A percentile compares a stretch with the other conserved stretches of the same genome.
Conservation (phyloP, 2,329 filamentous ascomycete genomes). For the Ramichloridium luteum region DNA sequence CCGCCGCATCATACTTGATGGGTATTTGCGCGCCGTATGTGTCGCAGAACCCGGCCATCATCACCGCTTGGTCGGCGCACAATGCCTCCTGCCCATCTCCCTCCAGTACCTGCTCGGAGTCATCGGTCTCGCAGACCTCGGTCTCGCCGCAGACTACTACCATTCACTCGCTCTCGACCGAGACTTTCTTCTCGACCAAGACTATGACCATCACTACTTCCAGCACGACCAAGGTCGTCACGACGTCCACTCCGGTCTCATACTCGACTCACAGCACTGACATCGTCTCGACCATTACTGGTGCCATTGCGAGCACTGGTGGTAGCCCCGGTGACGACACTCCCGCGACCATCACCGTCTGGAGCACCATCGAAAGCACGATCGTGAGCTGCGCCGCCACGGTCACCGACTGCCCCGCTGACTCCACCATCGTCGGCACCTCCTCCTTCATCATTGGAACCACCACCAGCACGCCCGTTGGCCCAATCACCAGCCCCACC, state of each 20-base stretch:
- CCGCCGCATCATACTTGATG: slow-evolving; percentile 72
- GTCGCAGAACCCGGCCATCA: slow-evolving; percentile 68
- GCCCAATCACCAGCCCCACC: slow-evolving; percentile 9
- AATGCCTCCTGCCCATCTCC: slow-evolving; percentile 25
- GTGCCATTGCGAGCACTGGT: neutral
- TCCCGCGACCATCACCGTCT: slow-evolving; percentile 13
- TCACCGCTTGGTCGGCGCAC: slow-evolving; percentile 55
- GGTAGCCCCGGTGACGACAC: too few relatives aligned
- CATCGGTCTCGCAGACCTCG: slow-evolving; percentile 4
- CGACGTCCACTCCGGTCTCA: slow-evolving; percentile 9
- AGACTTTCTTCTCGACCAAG: slow-evolving; percentile 13
- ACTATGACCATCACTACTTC: slow-evolving; percentile 27
- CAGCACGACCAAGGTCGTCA: slow-evolving; percentile 6
- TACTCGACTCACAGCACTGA: neutral
- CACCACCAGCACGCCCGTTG: slow-evolving; percentile 8
- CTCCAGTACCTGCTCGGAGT: slow-evolving; percentile 7
- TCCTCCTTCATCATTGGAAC: slow-evolving; percentile 12
- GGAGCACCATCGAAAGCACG: slow-evolving; percentile 24
- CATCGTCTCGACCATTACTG: neutral
- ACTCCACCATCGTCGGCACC: slow-evolving; percentile 6
- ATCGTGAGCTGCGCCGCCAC: slow-evolving; percentile 29
- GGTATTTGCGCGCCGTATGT: slow-evolving; percentile 76
- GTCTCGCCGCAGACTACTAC: slow-evolving; percentile 4
- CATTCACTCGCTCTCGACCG: slow-evolving; percentile 7
- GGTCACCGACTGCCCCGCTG: slow-evolving; percentile 27